A percentile compares a stretch with the other conserved stretches of the same genome.
Conservation (phyloP, 2,329 filamentous ascomycete genomes). For the Escovopsis sp. region DNA sequence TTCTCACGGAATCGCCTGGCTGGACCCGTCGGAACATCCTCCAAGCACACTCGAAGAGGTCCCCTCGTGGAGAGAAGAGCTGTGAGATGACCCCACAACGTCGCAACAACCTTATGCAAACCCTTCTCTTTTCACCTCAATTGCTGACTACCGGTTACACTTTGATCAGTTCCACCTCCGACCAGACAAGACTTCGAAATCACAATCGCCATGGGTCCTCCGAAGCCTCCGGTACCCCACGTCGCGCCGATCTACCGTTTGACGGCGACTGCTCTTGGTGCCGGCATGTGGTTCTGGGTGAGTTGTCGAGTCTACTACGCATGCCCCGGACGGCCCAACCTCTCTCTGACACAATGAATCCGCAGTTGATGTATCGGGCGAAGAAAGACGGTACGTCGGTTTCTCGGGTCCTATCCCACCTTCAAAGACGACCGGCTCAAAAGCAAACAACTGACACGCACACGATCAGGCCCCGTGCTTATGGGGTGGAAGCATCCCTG, state of each 20-base stretch:
- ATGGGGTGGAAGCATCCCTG: conserved; percentile 6
- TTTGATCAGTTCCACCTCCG: too few species aligned
- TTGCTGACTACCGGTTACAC: too few species aligned
- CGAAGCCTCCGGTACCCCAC: conserved; percentile 31
- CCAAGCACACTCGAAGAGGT: too few species aligned
- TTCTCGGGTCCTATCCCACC: neutral
- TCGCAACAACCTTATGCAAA: too few species aligned
- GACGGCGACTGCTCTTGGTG: conserved; percentile 72
- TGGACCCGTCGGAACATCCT: too few species aligned
- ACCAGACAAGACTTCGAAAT: neutral
- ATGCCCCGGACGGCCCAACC: neutral
- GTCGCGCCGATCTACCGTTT: conserved; percentile 60
- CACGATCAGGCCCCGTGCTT: conserved; percentile 2
- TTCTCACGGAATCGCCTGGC: too few species aligned
- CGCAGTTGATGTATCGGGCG: conserved; percentile 6
- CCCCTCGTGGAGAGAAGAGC: too few species aligned
- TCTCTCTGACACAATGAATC: neutral
- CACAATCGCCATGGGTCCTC: conserved; percentile 17
- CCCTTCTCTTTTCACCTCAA: too few species aligned
- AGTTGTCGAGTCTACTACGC: neutral
- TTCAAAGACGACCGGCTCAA: neutral
- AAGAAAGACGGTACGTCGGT: conserved; percentile 5
- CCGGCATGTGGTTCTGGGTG: conserved; percentile 26
- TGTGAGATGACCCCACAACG: too few species aligned
- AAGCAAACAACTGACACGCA: neutral